Evolutionary conservation across 345 rosid genomes (phyloP).

Genomic region (Moricandia moricandioides): DNA sequence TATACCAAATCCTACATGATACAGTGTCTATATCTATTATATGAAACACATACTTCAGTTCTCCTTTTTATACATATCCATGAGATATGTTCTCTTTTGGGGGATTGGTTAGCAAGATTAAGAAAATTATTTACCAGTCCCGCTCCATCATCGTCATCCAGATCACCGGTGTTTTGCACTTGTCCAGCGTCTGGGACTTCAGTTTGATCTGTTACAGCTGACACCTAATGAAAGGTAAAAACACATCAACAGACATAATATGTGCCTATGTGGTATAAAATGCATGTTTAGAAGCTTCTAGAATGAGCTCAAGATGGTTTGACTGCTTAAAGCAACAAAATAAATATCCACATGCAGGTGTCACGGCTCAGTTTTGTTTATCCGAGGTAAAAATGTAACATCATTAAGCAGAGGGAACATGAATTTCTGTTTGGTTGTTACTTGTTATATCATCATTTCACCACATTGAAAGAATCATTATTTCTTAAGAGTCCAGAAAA

Average conservation of each 20-base stretch:
- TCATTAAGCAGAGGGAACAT: slow-evolving; percentile 1
- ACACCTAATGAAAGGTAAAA: slow-evolving; percentile 53
- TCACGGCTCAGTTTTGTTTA: not conserved
- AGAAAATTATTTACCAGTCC: slow-evolving; percentile 73
- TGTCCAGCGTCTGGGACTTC: slow-evolving; percentile 59
- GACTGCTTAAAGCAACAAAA: not conserved
- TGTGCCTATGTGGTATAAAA: too few species aligned
- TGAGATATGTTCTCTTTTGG: slow-evolving; percentile 6
- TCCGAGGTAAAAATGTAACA: not conserved
- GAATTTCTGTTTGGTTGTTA: not conserved
- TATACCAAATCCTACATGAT: not conserved
- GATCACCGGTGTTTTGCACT: slow-evolving; percentile 59
- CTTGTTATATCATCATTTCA: not conserved
- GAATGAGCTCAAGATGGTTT: not conserved
- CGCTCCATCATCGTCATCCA: slow-evolving; percentile 96
- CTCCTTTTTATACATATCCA: not conserved
- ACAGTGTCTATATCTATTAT: not conserved
- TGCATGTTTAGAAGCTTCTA: not conserved
- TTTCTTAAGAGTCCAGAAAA: not conserved
- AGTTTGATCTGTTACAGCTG: slow-evolving; percentile 86
- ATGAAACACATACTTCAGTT: not conserved
- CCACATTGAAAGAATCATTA: not conserved
- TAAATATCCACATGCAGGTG: slow-evolving; percentile 4
- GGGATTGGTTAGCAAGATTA: not conserved
- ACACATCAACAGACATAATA: not conserved